Percentiles rank a stretch among this genome's conserved stretches.
Conservation (phyloP, 106 monocot species). For the Dendrobium nobile region DNA sequence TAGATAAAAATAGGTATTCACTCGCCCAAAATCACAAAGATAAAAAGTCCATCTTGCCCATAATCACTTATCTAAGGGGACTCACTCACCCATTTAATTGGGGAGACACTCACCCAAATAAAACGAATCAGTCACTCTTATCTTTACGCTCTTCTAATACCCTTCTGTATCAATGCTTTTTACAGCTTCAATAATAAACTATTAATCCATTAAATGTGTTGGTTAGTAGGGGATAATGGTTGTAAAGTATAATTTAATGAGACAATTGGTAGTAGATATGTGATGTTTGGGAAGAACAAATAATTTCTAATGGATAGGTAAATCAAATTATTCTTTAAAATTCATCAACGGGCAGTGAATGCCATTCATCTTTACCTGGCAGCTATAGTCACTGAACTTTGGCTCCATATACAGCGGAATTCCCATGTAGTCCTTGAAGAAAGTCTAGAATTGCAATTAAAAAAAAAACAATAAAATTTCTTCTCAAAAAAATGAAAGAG, state of each 20-base stretch:
- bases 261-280: neutral
- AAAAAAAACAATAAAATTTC: neutral
- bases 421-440: constrained; percentile 87
- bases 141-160: too few relatives aligned
- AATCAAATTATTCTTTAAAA: neutral
- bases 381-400: constrained; percentile 87
- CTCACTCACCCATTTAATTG: too few relatives aligned
- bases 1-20: too few relatives aligned
- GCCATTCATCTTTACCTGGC: constrained; percentile 48
- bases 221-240: neutral
- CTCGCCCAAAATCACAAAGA: too few relatives aligned
- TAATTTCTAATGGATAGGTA: neutral
- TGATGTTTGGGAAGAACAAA: neutral
- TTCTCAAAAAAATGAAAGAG: neutral
- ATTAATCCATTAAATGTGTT: neutral
- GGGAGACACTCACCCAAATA: too few relatives aligned
- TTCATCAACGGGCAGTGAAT: neutral
- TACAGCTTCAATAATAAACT: neutral
- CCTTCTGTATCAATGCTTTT: too few relatives aligned
- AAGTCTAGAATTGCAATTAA: constrained; percentile 36
- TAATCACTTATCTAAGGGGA: too few relatives aligned
- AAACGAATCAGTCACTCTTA: too few relatives aligned
- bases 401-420: constrained; percentile 94
- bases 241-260: neutral
- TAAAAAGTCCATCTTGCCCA: too few relatives aligned